Evolutionary conservation across 306 rosid species (phyloP).

Genomic region (Luffa aegyptiaca): DNA sequence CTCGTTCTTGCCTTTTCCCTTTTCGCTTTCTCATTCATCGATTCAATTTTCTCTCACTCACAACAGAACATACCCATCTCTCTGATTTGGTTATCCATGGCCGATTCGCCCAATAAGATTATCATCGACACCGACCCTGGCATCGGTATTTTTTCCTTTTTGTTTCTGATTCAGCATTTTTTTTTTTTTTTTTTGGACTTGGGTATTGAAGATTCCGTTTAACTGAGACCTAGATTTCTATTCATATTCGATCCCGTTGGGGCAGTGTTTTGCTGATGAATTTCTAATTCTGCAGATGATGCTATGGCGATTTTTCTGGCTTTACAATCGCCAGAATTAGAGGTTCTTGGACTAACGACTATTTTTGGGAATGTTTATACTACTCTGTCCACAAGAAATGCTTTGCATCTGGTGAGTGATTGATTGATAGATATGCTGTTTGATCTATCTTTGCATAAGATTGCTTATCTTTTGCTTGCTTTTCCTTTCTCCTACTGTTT

Average conservation of each 20-base stretch:
- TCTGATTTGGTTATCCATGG: conserved; percentile 20
- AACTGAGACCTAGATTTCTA: neutral
- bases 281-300: conserved; percentile 47
- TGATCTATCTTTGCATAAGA: neutral
- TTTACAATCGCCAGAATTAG: conserved; percentile 56
- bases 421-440: neutral
- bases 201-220: neutral
- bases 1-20: neutral
- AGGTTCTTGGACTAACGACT: conserved; percentile 84
- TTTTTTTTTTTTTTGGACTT: neutral
- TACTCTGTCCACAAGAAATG: conserved; percentile 82
- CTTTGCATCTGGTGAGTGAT: conserved; percentile 70
- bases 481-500: neutral
- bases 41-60: neutral
- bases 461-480: neutral
- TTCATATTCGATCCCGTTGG: neutral
- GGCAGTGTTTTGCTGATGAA: neutral
- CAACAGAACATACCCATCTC: no score
- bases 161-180: neutral
- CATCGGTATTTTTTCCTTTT: conserved; percentile 39
- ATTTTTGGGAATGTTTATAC: conserved; percentile 87
- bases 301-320: conserved; percentile 91
- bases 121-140: conserved; percentile 98
- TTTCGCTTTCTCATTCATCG: neutral
- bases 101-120: conserved; percentile 56